Base-by-base conservation (phyloP, 140 eudicot species). In the Cichorium intybus region DNA sequence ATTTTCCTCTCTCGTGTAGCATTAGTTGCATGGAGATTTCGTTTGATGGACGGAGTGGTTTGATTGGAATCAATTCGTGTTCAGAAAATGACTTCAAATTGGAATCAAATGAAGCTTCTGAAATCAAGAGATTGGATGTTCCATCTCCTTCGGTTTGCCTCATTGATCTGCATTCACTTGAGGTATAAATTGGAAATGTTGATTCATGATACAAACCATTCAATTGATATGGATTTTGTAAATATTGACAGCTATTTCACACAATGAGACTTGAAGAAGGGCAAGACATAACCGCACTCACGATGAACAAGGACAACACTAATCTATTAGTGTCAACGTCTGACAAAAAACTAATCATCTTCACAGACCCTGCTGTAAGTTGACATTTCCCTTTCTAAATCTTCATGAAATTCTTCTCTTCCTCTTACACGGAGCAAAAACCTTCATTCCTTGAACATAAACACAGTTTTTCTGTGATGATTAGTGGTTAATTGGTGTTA, bases 361-460 rank as follows among this genome's bases (percentile, higher is more conserved):
- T 77, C 80, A 89, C 99, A 41, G 90, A 94, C 77, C 99, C 99
- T 68, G 73, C 88, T 47, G 99, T 94, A 81, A 80, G 99, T 83
- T 72, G 0, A 15, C 48, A 51, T 50, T 27, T 48, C 62, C 52
- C 12, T 29, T 56, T 41, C 20, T 43, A 7, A n/a, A 16, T 34
- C 60, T 52, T n/a, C 48, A 65, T 51, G 2, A 45, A 8, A 14
- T 55, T 34, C 21, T 24, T 33, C 64, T 64, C 47, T 68, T 20
- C 9, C 39, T 22, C 60, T 6, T 6, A 15, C n/a, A 35, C 9
- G 10, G 10, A 35, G 10, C 1, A 34, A 34, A 34, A 27, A 27
- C 0, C 2, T 46, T 50, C 56, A 22, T 50, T 8, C 29, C 28
- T 50, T 50, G 31, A 48, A 2, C 23, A 2, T 52, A n/a, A 66